Percentiles rank a stretch among this genome's conserved stretches.
These are phyloP conservation scores for Trichoderma sp. DNA, from an alignment of 2,329 filamentous ascomycete genomes.

Conservation along the genomic window DNA sequence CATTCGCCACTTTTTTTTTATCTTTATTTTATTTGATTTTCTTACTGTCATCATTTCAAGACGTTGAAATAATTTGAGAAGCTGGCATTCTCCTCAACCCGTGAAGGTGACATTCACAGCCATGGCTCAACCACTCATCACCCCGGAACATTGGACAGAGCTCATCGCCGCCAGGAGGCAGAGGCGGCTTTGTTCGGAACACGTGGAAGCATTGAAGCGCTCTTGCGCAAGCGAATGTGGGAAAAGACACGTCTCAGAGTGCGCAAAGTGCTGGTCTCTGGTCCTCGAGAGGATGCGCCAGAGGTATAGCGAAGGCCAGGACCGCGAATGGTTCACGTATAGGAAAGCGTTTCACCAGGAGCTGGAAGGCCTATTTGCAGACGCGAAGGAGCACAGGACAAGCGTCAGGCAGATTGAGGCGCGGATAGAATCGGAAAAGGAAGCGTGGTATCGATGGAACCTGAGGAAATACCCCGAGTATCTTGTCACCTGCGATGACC, in stretches of 20 bases:
- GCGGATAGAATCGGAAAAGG: conserved; percentile 50
- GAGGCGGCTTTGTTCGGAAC: conserved; percentile 37
- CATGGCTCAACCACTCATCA: conserved; percentile 20
- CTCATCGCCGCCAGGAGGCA: conserved; percentile 34
- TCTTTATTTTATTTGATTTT: neutral
- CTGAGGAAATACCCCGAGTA: conserved; percentile 40
- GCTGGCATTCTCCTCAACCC: neutral
- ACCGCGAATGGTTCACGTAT: conserved; percentile 52
- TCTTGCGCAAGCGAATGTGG: conserved; percentile 44
- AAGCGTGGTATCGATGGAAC: conserved; percentile 51
- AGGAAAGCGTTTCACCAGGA: conserved; percentile 48
- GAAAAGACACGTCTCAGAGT: conserved; percentile 44
- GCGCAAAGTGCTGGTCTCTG: conserved; percentile 47
- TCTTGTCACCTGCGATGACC: conserved; percentile 33
- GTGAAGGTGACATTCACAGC: neutral
- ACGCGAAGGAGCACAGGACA: conserved; percentile 44
- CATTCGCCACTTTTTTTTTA: neutral
- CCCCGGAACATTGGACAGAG: conserved; percentile 42
- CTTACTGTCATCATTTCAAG: neutral
- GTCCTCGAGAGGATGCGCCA: conserved; percentile 45
- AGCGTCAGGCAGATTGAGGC: conserved; percentile 47
- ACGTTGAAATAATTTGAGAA: neutral
- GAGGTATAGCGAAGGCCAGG: conserved; percentile 35
- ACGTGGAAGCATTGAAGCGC: conserved; percentile 42
- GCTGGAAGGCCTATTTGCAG: conserved; percentile 48